These are phyloP conservation scores for Rhizopus sp. DNA, from an alignment of 371 early-diverging fungal species.

Conservation along the genomic window DNA sequence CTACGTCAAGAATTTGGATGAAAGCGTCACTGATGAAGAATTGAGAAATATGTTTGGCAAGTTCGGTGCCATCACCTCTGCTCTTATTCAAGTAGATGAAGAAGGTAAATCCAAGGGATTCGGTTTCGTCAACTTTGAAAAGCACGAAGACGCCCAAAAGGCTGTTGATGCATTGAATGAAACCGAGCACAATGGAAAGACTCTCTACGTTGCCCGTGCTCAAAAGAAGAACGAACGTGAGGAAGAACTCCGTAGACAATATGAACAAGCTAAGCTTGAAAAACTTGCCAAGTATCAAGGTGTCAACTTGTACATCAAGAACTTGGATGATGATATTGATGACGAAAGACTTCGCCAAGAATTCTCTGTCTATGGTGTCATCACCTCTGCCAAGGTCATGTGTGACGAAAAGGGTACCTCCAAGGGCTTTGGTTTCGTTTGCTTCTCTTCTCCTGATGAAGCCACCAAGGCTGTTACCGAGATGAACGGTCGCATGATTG, in stretches of 20 bases:
- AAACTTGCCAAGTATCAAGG: conserved; percentile 97
- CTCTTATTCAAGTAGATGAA: conserved; percentile 73
- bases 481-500: conserved; percentile 91
- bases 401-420: conserved; percentile 84
- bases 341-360: conserved; percentile 95
- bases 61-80: conserved; percentile 91
- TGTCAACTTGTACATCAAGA: conserved; percentile 98
- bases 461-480: conserved; percentile 90
- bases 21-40: conserved; percentile 80
- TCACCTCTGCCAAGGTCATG: conserved; percentile 98
- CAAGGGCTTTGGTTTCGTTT: conserved; percentile 91
- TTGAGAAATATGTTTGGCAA: conserved; percentile 82
- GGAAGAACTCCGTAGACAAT: conserved; percentile 93
- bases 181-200: conserved; percentile 88
- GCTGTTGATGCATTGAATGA: conserved; percentile 97
- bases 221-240: conserved; percentile 99
- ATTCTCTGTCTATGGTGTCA: conserved; percentile 93
- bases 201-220: conserved; percentile 96
- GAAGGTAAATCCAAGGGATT: conserved; percentile 90
- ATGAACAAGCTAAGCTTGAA: conserved; percentile 92
- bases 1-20: conserved; percentile 97
- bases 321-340: conserved; percentile 94
- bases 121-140: conserved; percentile 97
- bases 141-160: conserved; percentile 87
- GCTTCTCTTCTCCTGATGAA: conserved; percentile 90